Percentiles rank a stretch among this genome's conserved stretches.
Evolutionary conservation across 73 alveolate genomes (phyloP).

Genomic region (Paramecium primaurelia): DNA sequence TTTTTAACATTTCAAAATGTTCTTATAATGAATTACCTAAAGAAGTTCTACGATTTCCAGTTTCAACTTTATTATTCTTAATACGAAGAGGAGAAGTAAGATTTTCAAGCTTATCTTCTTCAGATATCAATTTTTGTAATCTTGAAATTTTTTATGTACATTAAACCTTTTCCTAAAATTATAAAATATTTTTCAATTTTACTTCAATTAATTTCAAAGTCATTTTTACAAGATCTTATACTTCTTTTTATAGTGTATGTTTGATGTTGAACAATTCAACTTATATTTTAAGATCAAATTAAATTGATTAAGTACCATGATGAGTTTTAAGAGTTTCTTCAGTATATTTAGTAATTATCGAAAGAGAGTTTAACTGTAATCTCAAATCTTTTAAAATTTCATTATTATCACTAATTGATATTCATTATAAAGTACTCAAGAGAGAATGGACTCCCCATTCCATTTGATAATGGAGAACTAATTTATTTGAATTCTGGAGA

Average conservation of each 20-base stretch:
- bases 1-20: neutral
- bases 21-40: neutral
- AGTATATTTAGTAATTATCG: neutral
- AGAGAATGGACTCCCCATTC: neutral
- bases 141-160: neutral
- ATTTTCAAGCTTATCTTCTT: neutral
- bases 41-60: neutral
- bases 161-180: neutral
- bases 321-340: neutral
- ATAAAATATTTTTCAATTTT: neutral
- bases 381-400: neutral
- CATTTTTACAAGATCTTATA: neutral
- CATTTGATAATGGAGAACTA: neutral
- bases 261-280: slow-evolving; percentile 6
- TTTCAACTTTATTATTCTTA: neutral
- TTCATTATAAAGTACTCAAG: neutral
- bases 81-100: neutral
- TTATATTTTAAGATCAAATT: neutral
- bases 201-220: neutral
- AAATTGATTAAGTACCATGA: neutral
- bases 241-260: neutral
- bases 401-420: neutral
- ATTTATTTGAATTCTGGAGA: neutral
- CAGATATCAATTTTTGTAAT: neutral
- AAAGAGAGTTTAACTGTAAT: neutral